phyloP scores from a whole-genome alignment of 495 filamentous ascomycete species.

The Aspergillus ostianus region DNA sequence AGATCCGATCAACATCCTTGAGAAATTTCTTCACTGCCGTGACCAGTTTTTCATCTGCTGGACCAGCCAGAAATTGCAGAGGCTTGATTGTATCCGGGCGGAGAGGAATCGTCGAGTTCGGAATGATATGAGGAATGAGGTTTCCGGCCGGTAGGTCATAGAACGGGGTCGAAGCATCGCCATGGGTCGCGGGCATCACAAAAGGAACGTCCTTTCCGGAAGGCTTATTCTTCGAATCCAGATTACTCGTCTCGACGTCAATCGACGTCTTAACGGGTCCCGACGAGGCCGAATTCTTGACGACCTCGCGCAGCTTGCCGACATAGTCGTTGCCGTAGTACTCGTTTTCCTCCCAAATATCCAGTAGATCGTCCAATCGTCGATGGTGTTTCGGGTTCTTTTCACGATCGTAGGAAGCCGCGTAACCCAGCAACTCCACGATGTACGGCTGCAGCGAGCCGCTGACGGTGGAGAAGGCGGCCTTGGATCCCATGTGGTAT shows the following conservation, averaged over 20 bases:
- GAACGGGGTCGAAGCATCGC: constrained; percentile 70
- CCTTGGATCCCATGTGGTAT: constrained; percentile 48
- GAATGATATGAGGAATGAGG: constrained; percentile 72
- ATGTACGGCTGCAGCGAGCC: constrained; percentile 60
- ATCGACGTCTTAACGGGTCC: constrained; percentile 27
- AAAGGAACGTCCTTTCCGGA: constrained; percentile 58
- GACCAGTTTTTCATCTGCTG: constrained; percentile 64
- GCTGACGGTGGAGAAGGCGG: constrained; percentile 52
- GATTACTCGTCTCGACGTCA: constrained; percentile 23
- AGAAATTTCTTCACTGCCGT: constrained; percentile 67
- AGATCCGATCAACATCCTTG: constrained; percentile 65
- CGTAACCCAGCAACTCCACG: constrained; percentile 57
- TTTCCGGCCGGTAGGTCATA: constrained; percentile 87
- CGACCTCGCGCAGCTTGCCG: constrained; percentile 57
- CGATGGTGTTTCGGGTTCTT: constrained; percentile 63
- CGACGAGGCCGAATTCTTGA: constrained; percentile 45
- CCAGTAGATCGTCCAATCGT: constrained; percentile 64
- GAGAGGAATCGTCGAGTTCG: constrained; percentile 71
- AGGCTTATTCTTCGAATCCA: constrained; percentile 23
- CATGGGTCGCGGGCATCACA: constrained; percentile 73
- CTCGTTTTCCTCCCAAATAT: constrained; percentile 67
- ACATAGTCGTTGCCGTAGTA: constrained; percentile 65
- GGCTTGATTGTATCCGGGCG: constrained; percentile 70
- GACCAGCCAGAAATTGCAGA: constrained; percentile 68
- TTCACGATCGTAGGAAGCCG: constrained; percentile 56